Conservation (phyloP, 2,329 filamentous ascomycete species). For the Fusarium transvaalense region DNA sequence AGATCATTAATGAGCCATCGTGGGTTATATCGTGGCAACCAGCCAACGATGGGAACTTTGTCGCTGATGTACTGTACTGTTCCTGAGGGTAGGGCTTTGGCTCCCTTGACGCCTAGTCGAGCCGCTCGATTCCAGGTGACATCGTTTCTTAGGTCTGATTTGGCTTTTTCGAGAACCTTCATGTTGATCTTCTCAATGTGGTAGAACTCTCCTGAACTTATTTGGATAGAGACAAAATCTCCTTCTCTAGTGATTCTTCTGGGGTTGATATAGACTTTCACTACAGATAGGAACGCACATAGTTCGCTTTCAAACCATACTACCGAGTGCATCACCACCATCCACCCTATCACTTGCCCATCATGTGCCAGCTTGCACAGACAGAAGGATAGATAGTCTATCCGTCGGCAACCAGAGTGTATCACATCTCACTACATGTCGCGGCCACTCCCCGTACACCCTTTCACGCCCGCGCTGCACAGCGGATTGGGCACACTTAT, state of each 20-base stretch:
- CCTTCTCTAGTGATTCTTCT: not conserved
- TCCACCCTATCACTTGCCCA: not conserved
- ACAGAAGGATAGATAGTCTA: not conserved
- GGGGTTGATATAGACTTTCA: slow-evolving; percentile 26
- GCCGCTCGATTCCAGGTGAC: slow-evolving; percentile 45
- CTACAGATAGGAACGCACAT: not conserved
- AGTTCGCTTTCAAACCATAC: not conserved
- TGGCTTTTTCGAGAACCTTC: slow-evolving; percentile 41
- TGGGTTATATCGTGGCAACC: slow-evolving; percentile 72
- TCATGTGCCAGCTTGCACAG: slow-evolving; percentile 9
- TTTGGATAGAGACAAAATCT: not conserved
- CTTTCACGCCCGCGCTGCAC: slow-evolving; percentile 5
- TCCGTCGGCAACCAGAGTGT: not conserved
- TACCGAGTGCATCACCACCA: not conserved
- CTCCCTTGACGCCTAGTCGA: slow-evolving; percentile 37
- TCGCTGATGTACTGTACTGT: slow-evolving; percentile 68
- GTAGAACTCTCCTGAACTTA: not conserved
- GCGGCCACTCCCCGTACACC: slow-evolving; percentile 34
- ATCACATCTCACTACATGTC: slow-evolving; percentile 3
- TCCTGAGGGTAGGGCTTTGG: slow-evolving; percentile 61
- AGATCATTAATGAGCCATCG: slow-evolving; percentile 72
- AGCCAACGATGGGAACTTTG: slow-evolving; percentile 72
- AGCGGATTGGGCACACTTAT: slow-evolving; percentile 22
- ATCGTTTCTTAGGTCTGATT: slow-evolving; percentile 38
- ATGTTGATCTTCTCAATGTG: slow-evolving; percentile 16